These are phyloP conservation scores for Xylariaceae sp. DNA, from an alignment of 2,329 filamentous ascomycete genomes.

Conservation along the genomic window DNA sequence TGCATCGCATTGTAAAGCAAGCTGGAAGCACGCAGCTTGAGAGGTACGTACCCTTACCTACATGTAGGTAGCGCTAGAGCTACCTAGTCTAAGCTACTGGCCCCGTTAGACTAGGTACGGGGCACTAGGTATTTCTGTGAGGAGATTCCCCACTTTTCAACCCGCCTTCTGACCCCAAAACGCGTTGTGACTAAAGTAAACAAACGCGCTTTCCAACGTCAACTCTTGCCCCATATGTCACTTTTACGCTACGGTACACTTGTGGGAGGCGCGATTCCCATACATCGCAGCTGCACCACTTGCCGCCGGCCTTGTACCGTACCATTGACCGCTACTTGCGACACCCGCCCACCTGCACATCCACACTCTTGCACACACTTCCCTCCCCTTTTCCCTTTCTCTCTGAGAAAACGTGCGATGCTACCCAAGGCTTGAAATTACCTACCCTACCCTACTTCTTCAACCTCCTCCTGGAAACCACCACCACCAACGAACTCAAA, in stretches of 20 bases:
- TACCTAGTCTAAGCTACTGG: neutral
- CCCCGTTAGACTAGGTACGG: neutral
- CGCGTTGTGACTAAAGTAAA: constrained; percentile 30
- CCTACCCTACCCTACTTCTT: too few species aligned
- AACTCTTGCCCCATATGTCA: constrained; percentile 24
- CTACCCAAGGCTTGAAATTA: constrained; percentile 22
- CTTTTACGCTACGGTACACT: constrained; percentile 23
- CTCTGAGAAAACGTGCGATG: constrained; percentile 19
- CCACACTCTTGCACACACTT: constrained; percentile 14
- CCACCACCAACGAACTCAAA: constrained; percentile 10
- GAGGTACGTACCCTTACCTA: too few species aligned
- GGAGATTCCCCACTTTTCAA: constrained; percentile 13
- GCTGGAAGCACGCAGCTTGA: too few species aligned
- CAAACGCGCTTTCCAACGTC: constrained; percentile 30
- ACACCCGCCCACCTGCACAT: constrained; percentile 4
- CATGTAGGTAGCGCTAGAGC: too few species aligned
- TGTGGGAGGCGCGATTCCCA: constrained; percentile 17
- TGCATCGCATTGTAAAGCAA: too few species aligned
- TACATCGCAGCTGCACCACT: constrained; percentile 7
- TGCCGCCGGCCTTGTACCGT: constrained; percentile 24
- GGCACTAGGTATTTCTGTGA: neutral
- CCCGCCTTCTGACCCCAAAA: constrained; percentile 21
- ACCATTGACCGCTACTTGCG: constrained; percentile 31
- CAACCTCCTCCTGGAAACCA: constrained; percentile 10
- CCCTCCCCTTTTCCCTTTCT: constrained; percentile 22